Evolutionary conservation across 176 grass and related monocot species (phyloP), one percentile per base, ranked within the genome.

Genomic region (Carex cristatella): DNA sequence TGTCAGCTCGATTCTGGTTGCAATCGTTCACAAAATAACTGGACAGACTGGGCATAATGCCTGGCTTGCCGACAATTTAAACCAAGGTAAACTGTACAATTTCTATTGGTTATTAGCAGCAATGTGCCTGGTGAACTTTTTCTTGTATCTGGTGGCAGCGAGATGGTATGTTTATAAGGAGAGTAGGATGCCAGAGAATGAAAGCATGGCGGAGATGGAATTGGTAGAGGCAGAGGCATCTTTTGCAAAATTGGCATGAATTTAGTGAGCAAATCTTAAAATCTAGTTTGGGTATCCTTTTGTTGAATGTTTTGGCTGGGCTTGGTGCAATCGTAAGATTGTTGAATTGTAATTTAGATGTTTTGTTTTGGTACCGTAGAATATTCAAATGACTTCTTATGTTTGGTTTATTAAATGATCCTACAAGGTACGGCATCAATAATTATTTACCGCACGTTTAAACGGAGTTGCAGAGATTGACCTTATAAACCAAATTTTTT

Each of bases 81-180:
- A 99, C 73, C 80, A 79, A 48, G 97, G 97, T 2, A 31, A 92
- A 61, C 81, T 99, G 28, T 88, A 99, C 65, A 92, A 92, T 75
- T 99, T 95, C 91, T 99, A 99, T 87, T 95, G 96, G 96, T 89
- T 99, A 3, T 86, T 99, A 83, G 90, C 96, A 4, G 60, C 32
- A 0, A 5, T 99, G 10, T 92, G 91, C 88, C 4, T 91, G 10
- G 78, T 71, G 59, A 95, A 99, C 78, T 68, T 95, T 53, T 7
- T 73, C 51, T 37, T 88, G 4, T 99, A 92, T 89, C 61, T 99
- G 37, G 86, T 88, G 76, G 88, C 90, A 0, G 91, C 93, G 0
- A 85, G 72, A 89, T 90, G 96, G 90, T 99, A 99, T 86, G 85
- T 89, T 71, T 95, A 95, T 87, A 99, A 99, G 93, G 87, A 88